Percentiles rank a stretch among this genome's conserved stretches.
These are phyloP conservation scores for Leccinum uliginosum DNA, from an alignment of 768 basidiomycete genomes.

Conservation along the genomic window DNA sequence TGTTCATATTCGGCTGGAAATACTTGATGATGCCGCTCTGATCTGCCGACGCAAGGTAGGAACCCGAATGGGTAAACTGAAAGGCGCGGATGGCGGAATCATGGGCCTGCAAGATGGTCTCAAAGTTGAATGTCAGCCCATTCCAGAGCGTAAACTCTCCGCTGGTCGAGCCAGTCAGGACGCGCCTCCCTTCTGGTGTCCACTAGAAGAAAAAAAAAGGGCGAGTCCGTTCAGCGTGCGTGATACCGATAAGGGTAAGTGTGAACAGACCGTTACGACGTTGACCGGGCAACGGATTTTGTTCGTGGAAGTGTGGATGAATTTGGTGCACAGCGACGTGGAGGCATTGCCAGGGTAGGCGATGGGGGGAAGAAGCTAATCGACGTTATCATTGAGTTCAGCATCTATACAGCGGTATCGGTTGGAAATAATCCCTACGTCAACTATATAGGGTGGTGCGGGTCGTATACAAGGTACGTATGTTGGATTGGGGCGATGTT, in stretches of 20 bases:
- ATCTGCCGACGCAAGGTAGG: slow-evolving; percentile 90
- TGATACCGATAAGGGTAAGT: not conserved
- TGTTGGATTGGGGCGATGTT: slow-evolving; percentile 72
- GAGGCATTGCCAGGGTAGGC: slow-evolving; percentile 90
- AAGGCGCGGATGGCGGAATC: slow-evolving; percentile 91
- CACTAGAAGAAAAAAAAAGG: slow-evolving; percentile 53
- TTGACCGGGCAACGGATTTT: slow-evolving; percentile 98
- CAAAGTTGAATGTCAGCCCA: slow-evolving; percentile 98
- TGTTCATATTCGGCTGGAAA: slow-evolving; percentile 99
- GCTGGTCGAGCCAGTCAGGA: slow-evolving; percentile 92
- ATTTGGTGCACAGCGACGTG: slow-evolving; percentile 93
- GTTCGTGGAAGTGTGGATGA: slow-evolving; percentile 97
- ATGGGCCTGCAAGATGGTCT: slow-evolving; percentile 98
- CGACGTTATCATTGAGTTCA: slow-evolving; percentile 22
- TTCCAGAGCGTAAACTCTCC: slow-evolving; percentile 99
- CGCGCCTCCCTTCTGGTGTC: slow-evolving; percentile 93
- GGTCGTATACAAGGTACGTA: slow-evolving; percentile 79
- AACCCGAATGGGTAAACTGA: slow-evolving; percentile 88
- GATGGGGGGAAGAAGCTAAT: slow-evolving; percentile 86
- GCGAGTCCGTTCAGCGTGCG: not conserved
- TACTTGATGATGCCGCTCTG: slow-evolving; percentile 96
- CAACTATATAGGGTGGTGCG: slow-evolving; percentile 82
- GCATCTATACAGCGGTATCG: slow-evolving; percentile 13
- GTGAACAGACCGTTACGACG: slow-evolving; percentile 74
- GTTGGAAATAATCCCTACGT: slow-evolving; percentile 50